These are phyloP conservation scores for Fusarium verticillioides DNA, from an alignment of 2,329 filamentous ascomycete genomes.

Conservation along the genomic window DNA sequence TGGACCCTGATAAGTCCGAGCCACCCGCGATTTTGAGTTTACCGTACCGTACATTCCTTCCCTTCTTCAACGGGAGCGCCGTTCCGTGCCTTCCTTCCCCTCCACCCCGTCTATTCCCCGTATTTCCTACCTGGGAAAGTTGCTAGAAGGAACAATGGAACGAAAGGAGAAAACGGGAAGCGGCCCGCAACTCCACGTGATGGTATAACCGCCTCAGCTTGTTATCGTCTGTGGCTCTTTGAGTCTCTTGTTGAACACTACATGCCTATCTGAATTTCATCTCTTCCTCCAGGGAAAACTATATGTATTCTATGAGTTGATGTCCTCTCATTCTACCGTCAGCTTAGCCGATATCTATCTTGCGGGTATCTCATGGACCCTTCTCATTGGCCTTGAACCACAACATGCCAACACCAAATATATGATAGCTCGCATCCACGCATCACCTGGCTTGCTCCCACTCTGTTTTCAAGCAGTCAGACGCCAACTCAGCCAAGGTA, in stretches of 20 bases:
- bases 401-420: conserved; percentile 4
- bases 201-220: conserved; percentile 2
- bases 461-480: conserved; percentile 17
- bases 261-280: background rate
- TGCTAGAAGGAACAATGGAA: conserved; percentile 25
- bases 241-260: background rate
- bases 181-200: conserved; percentile 38
- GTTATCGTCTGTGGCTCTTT: background rate
- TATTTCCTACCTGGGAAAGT: conserved; percentile 16
- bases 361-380: background rate
- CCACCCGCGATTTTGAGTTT: conserved; percentile 37
- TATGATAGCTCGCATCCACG: conserved; percentile 26
- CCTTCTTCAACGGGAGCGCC: conserved; percentile 15
- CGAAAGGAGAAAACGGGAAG: conserved; percentile 5
- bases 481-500: conserved; percentile 9
- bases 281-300: background rate
- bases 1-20: conserved; percentile 1
- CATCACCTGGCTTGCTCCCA: conserved; percentile 2
- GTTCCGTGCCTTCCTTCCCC: conserved; percentile 13
- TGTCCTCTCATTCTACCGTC: background rate
- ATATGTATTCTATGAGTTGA: conserved; percentile 5
- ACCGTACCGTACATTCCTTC: background rate
- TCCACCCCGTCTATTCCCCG: conserved; percentile 3
- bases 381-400: background rate
- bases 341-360: background rate